Percentiles rank a stretch among this genome's conserved stretches.
Conservation (phyloP, 306 rosid genomes). For the Prunus fruticosa region DNA sequence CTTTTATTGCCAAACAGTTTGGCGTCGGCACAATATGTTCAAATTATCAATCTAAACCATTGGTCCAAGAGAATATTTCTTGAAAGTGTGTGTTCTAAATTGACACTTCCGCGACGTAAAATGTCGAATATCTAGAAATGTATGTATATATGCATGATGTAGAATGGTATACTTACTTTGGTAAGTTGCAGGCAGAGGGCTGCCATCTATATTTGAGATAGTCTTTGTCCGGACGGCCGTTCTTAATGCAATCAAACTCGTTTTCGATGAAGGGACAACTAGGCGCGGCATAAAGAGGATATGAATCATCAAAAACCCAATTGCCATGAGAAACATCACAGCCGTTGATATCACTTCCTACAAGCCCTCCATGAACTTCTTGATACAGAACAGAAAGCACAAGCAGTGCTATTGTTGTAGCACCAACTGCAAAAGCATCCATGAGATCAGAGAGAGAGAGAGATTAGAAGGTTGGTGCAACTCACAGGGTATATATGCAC, state of each 20-base stretch:
- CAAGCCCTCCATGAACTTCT: constrained; percentile 17
- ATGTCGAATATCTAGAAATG: no score
- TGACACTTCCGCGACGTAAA: no score
- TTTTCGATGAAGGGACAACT: constrained; percentile 56
- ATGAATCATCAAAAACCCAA: constrained; percentile 59
- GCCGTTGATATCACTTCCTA: background rate
- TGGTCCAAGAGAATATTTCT: no score
- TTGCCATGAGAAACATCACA: constrained; percentile 58
- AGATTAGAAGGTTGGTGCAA: constrained; percentile 5
- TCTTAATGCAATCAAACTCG: constrained; percentile 50
- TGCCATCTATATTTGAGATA: constrained; percentile 80
- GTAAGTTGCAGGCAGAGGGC: constrained; percentile 54
- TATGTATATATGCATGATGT: background rate
- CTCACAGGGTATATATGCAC: background rate
- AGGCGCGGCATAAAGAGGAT: constrained; percentile 53
- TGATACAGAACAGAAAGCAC: constrained; percentile 17
- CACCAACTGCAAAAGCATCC: constrained; percentile 20
- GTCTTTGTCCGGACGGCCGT: constrained; percentile 64
- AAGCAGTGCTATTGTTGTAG: constrained; percentile 1
- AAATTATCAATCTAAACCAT: no score
- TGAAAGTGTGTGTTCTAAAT: no score
- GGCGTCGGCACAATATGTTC: no score
- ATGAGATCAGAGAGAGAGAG: constrained; percentile 9
- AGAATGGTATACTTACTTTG: constrained; percentile 38
- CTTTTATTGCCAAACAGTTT: no score